Evolutionary conservation across 805 yeast genomes (phyloP).

Genomic region (Candida maesae): DNA sequence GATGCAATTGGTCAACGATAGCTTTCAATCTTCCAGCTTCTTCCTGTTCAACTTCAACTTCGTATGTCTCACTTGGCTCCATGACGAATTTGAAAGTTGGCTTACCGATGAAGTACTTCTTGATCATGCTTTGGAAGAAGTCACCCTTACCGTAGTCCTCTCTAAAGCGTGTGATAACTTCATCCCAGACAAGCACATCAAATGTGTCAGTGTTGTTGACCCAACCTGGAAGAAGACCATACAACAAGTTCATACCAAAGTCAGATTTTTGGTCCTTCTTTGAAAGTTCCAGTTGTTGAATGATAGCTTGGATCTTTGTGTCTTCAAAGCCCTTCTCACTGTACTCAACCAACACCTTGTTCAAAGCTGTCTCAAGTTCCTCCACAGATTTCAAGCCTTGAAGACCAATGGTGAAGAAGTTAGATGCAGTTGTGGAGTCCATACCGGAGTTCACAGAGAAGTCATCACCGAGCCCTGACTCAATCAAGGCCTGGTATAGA

Average conservation of each 20-base stretch:
- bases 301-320: constrained; percentile 72
- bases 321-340: constrained; percentile 45
- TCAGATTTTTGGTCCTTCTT: constrained; percentile 86
- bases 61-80: constrained; percentile 63
- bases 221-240: constrained; percentile 80
- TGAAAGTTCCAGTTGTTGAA: constrained; percentile 81
- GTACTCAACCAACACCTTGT: constrained; percentile 42
- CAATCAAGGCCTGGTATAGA: constrained; percentile 81
- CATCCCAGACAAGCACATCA: constrained; percentile 60
- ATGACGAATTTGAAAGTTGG: constrained; percentile 71
- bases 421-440: constrained; percentile 73
- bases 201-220: constrained; percentile 79
- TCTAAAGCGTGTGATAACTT: constrained; percentile 55
- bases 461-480: constrained; percentile 79
- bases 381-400: constrained; percentile 63
- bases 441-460: constrained; percentile 85
- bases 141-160: constrained; percentile 50
- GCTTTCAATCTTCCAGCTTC: constrained; percentile 51
- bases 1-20: constrained; percentile 43
- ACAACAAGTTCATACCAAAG: constrained; percentile 78
- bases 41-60: constrained; percentile 44
- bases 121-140: constrained; percentile 58
- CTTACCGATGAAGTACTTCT: constrained; percentile 45
- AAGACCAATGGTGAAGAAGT: constrained; percentile 79
- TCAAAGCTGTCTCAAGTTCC: constrained; percentile 45